Evolutionary conservation across 2,329 filamentous ascomycete species (phyloP).

Genomic region (Ciborinia camelliae): DNA sequence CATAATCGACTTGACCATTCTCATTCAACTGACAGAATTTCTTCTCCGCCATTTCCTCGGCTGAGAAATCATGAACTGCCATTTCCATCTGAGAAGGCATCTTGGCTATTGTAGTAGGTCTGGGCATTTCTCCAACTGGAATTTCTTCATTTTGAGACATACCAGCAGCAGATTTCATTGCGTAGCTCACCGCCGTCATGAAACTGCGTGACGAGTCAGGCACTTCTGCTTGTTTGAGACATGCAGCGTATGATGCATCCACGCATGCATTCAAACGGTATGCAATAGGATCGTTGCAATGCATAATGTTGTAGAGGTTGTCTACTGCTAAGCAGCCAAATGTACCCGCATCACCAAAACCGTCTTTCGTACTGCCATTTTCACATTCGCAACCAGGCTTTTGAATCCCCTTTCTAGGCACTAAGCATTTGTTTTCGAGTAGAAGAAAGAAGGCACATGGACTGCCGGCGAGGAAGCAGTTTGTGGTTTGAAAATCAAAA

Average conservation of each 20-base stretch:
- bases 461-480: constrained; percentile 85
- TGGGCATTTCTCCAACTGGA: constrained; percentile 41
- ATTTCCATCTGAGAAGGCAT: constrained; percentile 74
- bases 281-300: constrained; percentile 69
- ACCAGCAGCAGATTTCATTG: constrained; percentile 60
- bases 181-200: constrained; percentile 60
- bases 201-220: constrained; percentile 68
- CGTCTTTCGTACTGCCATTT: constrained; percentile 52
- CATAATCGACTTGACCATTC: constrained; percentile 94
- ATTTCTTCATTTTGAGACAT: constrained; percentile 40
- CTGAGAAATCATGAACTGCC: constrained; percentile 90
- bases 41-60: constrained; percentile 88
- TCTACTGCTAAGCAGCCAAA: constrained; percentile 93
- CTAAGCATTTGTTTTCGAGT: constrained; percentile 67
- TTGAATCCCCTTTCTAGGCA: constrained; percentile 70
- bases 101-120: constrained; percentile 41
- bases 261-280: constrained; percentile 90
- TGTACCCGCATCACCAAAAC: constrained; percentile 73
- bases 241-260: constrained; percentile 73
- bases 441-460: constrained; percentile 91
- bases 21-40: constrained; percentile 87
- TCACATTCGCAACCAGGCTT: constrained; percentile 71
- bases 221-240: constrained; percentile 73
- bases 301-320: constrained; percentile 93
- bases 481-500: constrained; percentile 90